Evolutionary conservation across 345 rosid genomes (phyloP).

Genomic region (Isatis tinctoria): DNA sequence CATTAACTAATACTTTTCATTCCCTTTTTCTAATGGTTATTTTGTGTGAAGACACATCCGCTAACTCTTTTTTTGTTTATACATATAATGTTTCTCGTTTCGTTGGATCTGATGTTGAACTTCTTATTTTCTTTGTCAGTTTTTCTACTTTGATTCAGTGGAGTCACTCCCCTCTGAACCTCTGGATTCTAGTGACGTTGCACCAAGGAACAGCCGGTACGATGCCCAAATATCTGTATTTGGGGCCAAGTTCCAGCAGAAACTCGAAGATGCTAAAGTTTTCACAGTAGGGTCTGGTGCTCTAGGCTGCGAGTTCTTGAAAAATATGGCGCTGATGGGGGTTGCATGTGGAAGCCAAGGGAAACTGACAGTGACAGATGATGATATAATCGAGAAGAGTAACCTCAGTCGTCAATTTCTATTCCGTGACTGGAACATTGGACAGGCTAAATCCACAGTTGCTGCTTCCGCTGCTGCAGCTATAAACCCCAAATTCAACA

Average conservation of each 20-base stretch:
- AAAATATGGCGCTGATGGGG: constrained; percentile 95
- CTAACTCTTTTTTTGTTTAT: not conserved
- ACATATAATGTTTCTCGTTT: not conserved
- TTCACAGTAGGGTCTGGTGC: constrained; percentile 98
- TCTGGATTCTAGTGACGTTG: constrained; percentile 61
- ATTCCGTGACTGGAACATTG: constrained; percentile 98
- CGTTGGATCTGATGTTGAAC: not conserved
- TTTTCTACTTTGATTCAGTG: constrained; percentile 92
- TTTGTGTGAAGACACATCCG: not conserved
- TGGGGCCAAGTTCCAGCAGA: constrained; percentile 90
- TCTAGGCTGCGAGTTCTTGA: constrained; percentile 93
- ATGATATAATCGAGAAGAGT: constrained; percentile 98
- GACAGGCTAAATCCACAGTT: constrained; percentile 98
- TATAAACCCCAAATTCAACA: constrained; percentile 66
- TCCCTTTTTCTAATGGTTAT: not conserved
- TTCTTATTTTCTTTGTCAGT: constrained; percentile 49
- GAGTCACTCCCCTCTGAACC: constrained; percentile 87
- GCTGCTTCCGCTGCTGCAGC: constrained; percentile 89
- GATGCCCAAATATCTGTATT: constrained; percentile 99
- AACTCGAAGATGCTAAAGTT: constrained; percentile 78
- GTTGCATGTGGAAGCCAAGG: constrained; percentile 83
- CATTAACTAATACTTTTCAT: not conserved
- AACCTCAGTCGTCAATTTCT: constrained; percentile 98
- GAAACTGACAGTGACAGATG: constrained; percentile 91
- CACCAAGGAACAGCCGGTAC: constrained; percentile 73